Evolutionary conservation across 371 early-diverging fungal species (phyloP).

Genomic region (Mucor piriformis): DNA sequence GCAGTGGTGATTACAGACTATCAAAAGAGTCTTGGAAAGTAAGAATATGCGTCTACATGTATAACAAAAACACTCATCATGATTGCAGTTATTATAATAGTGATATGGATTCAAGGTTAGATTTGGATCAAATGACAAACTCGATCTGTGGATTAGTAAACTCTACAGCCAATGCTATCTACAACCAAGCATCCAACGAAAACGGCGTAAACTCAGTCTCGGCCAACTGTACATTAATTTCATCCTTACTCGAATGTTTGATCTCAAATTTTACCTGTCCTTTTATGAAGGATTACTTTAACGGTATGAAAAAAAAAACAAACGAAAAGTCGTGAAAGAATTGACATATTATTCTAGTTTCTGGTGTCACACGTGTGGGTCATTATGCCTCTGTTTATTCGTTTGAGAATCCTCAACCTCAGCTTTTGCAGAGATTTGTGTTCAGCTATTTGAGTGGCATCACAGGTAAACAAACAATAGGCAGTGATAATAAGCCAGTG

Average conservation of each 20-base stretch:
- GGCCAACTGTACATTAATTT: constrained; percentile 55
- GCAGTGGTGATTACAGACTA: constrained; percentile 72
- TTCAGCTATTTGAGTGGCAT: constrained; percentile 59
- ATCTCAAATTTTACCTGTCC: constrained; percentile 68
- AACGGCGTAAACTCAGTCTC: constrained; percentile 43
- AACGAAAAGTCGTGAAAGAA: neutral
- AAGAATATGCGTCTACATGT: too few species aligned
- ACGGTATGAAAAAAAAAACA: constrained; percentile 44
- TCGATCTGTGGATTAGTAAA: constrained; percentile 67
- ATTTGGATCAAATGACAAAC: constrained; percentile 26
- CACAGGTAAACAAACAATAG: constrained; percentile 42
- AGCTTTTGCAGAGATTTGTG: constrained; percentile 40
- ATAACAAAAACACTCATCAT: too few species aligned
- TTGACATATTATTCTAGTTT: constrained; percentile 21
- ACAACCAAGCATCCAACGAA: constrained; percentile 50
- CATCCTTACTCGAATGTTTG: constrained; percentile 67
- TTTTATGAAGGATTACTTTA: constrained; percentile 59
- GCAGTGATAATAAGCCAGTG: constrained; percentile 4
- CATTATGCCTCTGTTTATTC: constrained; percentile 51
- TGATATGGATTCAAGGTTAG: constrained; percentile 60
- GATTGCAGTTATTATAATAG: constrained; percentile 71
- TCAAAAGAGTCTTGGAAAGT: constrained; percentile 52
- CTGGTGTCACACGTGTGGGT: constrained; percentile 33
- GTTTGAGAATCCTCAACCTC: constrained; percentile 43
- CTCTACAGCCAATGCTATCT: constrained; percentile 54